phyloP scores from a whole-genome alignment of 352 stramenopile species.

The Hyaloperonospora arabidopsidis region DNA sequence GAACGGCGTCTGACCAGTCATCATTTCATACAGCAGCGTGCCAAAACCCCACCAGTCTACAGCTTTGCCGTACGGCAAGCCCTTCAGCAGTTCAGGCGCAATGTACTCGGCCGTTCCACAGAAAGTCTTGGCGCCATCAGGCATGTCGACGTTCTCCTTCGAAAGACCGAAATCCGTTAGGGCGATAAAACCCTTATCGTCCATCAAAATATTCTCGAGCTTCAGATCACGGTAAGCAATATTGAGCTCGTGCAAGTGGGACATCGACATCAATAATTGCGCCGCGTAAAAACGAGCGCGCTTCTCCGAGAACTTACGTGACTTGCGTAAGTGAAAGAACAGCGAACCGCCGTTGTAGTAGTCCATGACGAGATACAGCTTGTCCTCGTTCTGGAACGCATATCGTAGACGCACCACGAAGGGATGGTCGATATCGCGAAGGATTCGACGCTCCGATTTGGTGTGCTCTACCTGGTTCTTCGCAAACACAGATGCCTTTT shows the following conservation, averaged over 20 bases:
- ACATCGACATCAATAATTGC: conserved; percentile 88
- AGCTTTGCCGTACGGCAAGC: conserved; percentile 81
- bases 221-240: conserved; percentile 93
- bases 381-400: conserved; percentile 91
- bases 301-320: conserved; percentile 85
- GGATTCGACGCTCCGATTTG: conserved; percentile 86
- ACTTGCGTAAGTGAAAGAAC: conserved; percentile 90
- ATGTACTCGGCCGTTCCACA: conserved; percentile 92
- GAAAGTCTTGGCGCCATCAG: conserved; percentile 86
- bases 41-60: conserved; percentile 94
- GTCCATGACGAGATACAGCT: conserved; percentile 90
- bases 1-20: conserved; percentile 90
- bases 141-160: conserved; percentile 87
- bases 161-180: conserved; percentile 90
- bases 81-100: conserved; percentile 85
- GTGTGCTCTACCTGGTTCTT: conserved; percentile 92
- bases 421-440: conserved; percentile 88
- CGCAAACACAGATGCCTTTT: conserved; percentile 86
- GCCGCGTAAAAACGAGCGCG: conserved; percentile 85
- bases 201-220: conserved; percentile 93
- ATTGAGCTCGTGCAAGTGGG: conserved; percentile 89
- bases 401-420: conserved; percentile 91
- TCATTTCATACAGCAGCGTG: conserved; percentile 93
- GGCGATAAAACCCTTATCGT: conserved; percentile 89
- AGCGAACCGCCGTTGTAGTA: conserved; percentile 90